Conservation (phyloP, 2,329 filamentous ascomycete genomes). For the Aspergillus tanneri region DNA sequence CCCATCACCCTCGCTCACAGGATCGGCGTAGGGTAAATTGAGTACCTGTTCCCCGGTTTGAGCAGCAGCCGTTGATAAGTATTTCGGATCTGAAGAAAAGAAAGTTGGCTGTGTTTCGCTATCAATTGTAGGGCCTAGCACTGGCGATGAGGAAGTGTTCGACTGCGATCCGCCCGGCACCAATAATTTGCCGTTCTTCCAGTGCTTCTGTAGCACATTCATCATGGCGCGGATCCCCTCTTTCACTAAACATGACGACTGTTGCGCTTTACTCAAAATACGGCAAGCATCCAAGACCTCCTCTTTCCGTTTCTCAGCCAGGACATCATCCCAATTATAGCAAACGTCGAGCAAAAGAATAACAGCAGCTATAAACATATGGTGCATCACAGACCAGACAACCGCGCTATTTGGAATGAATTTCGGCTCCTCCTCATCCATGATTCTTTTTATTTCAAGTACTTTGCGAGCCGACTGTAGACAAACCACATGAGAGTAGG, state of each 20-base stretch:
- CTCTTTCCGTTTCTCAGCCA: constrained; percentile 35
- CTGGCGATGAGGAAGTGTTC: background rate
- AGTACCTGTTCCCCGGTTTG: background rate
- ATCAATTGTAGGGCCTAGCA: background rate
- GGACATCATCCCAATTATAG: constrained; percentile 41
- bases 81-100: background rate
- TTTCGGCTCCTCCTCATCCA: constrained; percentile 31
- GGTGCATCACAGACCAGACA: constrained; percentile 38
- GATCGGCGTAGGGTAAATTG: background rate
- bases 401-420: constrained; percentile 28
- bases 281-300: constrained; percentile 42
- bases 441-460: constrained; percentile 36
- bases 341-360: constrained; percentile 43
- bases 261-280: constrained; percentile 38
- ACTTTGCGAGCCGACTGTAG: constrained; percentile 41
- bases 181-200: constrained; percentile 20
- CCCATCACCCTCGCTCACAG: background rate
- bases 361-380: constrained; percentile 43
- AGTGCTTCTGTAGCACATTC: constrained; percentile 35
- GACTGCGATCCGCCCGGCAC: background rate
- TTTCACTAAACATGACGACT: constrained; percentile 30
- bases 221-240: constrained; percentile 41
- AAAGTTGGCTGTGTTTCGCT: background rate
- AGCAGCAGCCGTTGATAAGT: background rate
- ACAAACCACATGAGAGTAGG: constrained; percentile 41